Percentiles rank a stretch among this genome's conserved stretches.
Conservation (phyloP, 352 stramenopile genomes). For the Phytophthora sansomeana region DNA sequence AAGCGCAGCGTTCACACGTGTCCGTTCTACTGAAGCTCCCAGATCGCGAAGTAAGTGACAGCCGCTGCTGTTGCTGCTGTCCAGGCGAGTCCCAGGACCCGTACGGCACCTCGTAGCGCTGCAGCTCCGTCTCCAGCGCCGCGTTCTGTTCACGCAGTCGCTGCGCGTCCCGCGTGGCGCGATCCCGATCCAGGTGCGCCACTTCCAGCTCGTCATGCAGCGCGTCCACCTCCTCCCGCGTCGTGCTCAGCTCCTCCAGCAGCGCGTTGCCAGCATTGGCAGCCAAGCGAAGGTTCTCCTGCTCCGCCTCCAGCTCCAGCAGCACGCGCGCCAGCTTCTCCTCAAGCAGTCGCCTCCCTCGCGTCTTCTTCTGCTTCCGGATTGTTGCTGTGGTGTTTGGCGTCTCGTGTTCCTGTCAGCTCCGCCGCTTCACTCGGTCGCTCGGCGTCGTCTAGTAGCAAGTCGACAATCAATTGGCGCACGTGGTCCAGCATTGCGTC, state of each 20-base stretch:
- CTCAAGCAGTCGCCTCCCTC: slow-evolving; percentile 44
- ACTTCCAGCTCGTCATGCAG: slow-evolving; percentile 42
- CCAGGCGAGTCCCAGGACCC: slow-evolving; percentile 7
- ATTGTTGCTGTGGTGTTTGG: slow-evolving; percentile 33
- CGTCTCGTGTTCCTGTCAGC: background rate
- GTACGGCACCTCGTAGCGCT: slow-evolving; percentile 25
- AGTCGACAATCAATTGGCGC: slow-evolving; percentile 40
- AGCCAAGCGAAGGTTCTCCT: slow-evolving; percentile 56
- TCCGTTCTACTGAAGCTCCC: slow-evolving; percentile 20
- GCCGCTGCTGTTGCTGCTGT: slow-evolving; percentile 12
- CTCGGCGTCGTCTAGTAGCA: slow-evolving; percentile 32
- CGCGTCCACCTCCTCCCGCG: slow-evolving; percentile 33
- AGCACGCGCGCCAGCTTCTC: slow-evolving; percentile 47
- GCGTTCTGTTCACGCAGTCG: slow-evolving; percentile 39
- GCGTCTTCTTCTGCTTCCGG: slow-evolving; percentile 25
- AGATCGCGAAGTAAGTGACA: slow-evolving; percentile 20
- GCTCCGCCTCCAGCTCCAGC: slow-evolving; percentile 52
- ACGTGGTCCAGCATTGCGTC: slow-evolving; percentile 41
- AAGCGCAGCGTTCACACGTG: slow-evolving; percentile 31
- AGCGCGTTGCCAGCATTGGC: slow-evolving; percentile 60
- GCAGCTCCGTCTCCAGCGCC: slow-evolving; percentile 41
- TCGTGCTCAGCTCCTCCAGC: slow-evolving; percentile 46
- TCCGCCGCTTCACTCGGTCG: slow-evolving; percentile 1
- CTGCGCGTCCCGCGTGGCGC: slow-evolving; percentile 23
- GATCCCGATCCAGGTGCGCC: slow-evolving; percentile 32